Evolutionary conservation across 176 grass and related monocot genomes (phyloP).

Genomic region (Ensete ventricosum): DNA sequence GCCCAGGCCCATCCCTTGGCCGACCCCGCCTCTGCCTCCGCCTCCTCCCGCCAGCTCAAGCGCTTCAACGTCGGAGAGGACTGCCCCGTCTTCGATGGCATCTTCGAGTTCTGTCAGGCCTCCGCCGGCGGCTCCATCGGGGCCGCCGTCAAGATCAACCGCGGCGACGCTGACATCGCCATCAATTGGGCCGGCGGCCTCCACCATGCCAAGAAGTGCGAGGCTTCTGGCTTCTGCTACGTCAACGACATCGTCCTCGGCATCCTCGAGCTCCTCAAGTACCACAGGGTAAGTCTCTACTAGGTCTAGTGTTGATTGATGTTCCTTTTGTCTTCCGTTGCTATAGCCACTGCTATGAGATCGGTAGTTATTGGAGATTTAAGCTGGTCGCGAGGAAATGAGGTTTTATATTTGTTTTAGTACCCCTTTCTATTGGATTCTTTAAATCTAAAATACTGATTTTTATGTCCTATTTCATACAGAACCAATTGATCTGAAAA

Average conservation of each 20-base stretch:
- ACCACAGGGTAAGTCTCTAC: conserved; percentile 2
- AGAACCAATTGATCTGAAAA: too few species aligned
- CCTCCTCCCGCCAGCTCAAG: conserved; percentile 15
- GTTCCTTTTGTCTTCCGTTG: background rate
- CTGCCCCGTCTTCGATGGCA: conserved; percentile 19
- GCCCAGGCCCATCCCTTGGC: background rate
- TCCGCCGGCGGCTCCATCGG: conserved; percentile 23
- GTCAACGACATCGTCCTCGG: conserved; percentile 23
- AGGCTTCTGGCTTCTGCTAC: conserved; percentile 23
- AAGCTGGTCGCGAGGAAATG: too few species aligned
- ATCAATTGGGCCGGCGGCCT: conserved; percentile 20
- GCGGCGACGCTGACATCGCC: conserved; percentile 18
- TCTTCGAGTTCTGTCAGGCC: conserved; percentile 20
- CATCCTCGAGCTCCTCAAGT: conserved; percentile 19
- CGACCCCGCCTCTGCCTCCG: background rate
- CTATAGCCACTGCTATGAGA: too few species aligned
- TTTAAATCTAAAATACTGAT: too few species aligned
- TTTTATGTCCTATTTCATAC: too few species aligned
- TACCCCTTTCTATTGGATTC: too few species aligned
- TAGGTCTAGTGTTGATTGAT: background rate
- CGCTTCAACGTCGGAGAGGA: conserved; percentile 23
- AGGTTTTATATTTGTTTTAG: too few species aligned
- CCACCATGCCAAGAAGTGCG: conserved; percentile 24
- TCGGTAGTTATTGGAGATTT: too few species aligned
- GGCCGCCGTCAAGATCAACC: conserved; percentile 22